These are phyloP conservation scores for Suhomyces xylopsoci DNA, from an alignment of 805 yeast genomes.

Conservation along the genomic window DNA sequence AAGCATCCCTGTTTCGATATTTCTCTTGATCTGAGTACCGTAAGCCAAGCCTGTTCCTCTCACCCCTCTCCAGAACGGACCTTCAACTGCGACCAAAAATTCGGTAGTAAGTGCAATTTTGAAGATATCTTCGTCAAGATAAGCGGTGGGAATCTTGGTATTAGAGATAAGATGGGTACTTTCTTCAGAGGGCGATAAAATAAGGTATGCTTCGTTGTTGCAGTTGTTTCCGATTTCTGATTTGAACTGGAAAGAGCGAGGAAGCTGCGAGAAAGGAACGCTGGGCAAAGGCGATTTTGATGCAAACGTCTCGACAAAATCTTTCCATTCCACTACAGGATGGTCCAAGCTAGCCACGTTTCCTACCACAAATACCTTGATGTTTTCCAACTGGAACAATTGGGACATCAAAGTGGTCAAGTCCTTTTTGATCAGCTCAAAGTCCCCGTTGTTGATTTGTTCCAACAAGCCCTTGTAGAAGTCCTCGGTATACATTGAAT, in stretches of 20 bases:
- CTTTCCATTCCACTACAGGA: slow-evolving; percentile 62
- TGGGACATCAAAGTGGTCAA: slow-evolving; percentile 51
- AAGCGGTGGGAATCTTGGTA: slow-evolving; percentile 55
- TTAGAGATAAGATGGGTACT: slow-evolving; percentile 65
- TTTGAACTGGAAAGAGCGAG: slow-evolving; percentile 51
- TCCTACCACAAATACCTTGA: slow-evolving; percentile 70
- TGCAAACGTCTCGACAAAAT: slow-evolving; percentile 25
- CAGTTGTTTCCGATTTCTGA: slow-evolving; percentile 57
- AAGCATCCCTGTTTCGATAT: slow-evolving; percentile 65
- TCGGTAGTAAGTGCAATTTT: slow-evolving; percentile 72
- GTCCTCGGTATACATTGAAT: slow-evolving; percentile 60
- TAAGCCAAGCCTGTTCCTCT: slow-evolving; percentile 94
- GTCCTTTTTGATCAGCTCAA: slow-evolving; percentile 42
- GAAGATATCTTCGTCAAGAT: slow-evolving; percentile 53
- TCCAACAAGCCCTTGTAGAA: slow-evolving; percentile 45
- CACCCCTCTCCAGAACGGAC: slow-evolving; percentile 95
- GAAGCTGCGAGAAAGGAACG: slow-evolving; percentile 34
- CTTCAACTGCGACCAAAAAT: slow-evolving; percentile 82
- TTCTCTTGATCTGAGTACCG: slow-evolving; percentile 65
- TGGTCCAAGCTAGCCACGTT: slow-evolving; percentile 49
- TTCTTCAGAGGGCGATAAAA: slow-evolving; percentile 80
- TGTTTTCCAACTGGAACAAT: slow-evolving; percentile 55
- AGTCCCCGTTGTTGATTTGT: slow-evolving; percentile 54
- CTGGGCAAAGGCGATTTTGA: slow-evolving; percentile 5
- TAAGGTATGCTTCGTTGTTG: slow-evolving; percentile 53